Base-by-base conservation (phyloP, 306 rosid species). In the Cicer chorassanicum region DNA sequence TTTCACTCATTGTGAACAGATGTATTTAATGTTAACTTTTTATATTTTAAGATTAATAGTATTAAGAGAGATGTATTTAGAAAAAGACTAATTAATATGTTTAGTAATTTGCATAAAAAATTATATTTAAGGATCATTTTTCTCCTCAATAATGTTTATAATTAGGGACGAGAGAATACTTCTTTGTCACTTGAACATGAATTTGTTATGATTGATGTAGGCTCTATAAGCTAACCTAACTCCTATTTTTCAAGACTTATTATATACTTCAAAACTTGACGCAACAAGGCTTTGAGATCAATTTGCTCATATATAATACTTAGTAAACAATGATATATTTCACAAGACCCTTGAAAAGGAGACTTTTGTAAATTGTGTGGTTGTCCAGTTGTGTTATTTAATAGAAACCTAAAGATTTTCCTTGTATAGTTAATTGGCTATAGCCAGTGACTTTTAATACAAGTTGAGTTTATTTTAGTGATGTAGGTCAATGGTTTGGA, bases 401-500 rank as follows among this genome's bases (percentile, higher is more conserved):
- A 67, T 53, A 24, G 57, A 41, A 40, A 72, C 9, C 61, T 45
- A 11, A 18, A 38, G 45, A 56, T 24, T 66, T 57, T 39, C n/a
- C 12, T 59, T 46, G 8, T 6, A 34, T 68, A 19, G 49, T 46
- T 78, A 73, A 80, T 67, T 18, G 80, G 66, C 54, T 68, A 29
- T 29, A 55, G 61, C 11, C 21, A 69, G 24, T 71, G 70, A 83
- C 83, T 74, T 76, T n/a, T 54, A 68, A 38, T 50, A 73, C 70
- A 73, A 78, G 40, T 82, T 55, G 77, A 36, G 45, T 1, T 68
- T 78, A 53, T 51, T 69, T 74, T 74, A 74, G 68, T 48, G 70
- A 69, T 50, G 15, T 74, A 75, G 83, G 83, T 78, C 83, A 74
- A 78, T 70, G 73, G 50, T 78, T 42, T 74, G 70, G 74, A 68